A percentile compares a stretch with the other conserved stretches of the same genome.
Evolutionary conservation across 129 eudicot genomes (phyloP).

Genomic region (Daucus carota): DH1_v3.0 NC_030386.2:20837001-20837500

Average conservation of each 20-base stretch:
- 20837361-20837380: neutral
- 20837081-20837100: too few relatives aligned
- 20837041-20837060: too few relatives aligned
- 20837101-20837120: too few relatives aligned
- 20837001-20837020: too few relatives aligned
- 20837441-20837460: neutral
- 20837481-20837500: constrained; percentile 6
- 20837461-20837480: neutral
- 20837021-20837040: too few relatives aligned
- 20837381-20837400: neutral
- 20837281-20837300: neutral
- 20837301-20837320: neutral
- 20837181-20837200: too few relatives aligned
- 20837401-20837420: too few relatives aligned
- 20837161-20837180: too few relatives aligned
- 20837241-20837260: neutral
- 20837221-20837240: neutral
- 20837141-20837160: too few relatives aligned
- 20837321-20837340: neutral
- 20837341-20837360: neutral
- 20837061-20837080: too few relatives aligned
- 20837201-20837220: too few relatives aligned
- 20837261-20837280: neutral
- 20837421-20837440: neutral
- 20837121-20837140: too few relatives aligned